Percentiles rank a stretch among this genome's conserved stretches.
Evolutionary conservation across 306 rosid species (phyloP).

Genomic region (Medicago lupulina): DNA sequence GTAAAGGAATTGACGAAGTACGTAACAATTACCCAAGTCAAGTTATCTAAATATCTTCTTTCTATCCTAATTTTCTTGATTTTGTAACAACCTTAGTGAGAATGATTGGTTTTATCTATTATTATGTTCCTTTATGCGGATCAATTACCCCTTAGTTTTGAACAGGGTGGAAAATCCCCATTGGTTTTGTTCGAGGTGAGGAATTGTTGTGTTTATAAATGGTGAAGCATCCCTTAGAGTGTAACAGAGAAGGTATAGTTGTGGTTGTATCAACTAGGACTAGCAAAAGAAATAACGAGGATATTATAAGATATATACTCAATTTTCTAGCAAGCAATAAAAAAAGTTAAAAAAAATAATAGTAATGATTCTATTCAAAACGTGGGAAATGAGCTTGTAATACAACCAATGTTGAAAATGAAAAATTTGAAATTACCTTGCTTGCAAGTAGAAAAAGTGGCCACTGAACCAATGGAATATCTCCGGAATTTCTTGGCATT

Average conservation of each 20-base stretch:
- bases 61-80: too few species aligned
- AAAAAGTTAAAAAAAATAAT: neutral
- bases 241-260: neutral
- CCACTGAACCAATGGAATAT: constrained; percentile 89
- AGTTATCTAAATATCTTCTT: too few species aligned
- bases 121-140: neutral
- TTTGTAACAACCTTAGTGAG: neutral
- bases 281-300: neutral
- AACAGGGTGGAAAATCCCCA: neutral
- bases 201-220: neutral
- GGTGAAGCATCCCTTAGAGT: neutral
- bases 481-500: constrained; percentile 82
- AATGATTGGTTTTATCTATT: neutral
- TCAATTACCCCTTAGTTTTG: neutral
- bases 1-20: too few species aligned
- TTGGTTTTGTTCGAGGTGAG: neutral
- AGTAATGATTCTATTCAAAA: neutral
- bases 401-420: neutral
- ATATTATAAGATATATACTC: neutral
- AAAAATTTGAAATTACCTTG: constrained; percentile 65
- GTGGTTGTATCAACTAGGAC: neutral
- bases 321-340: neutral
- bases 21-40: too few species aligned
- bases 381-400: neutral
- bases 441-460: constrained; percentile 98